These are phyloP conservation scores for Eruca vesicaria DNA, from an alignment of 441 rosid genomes.

Conservation along the genomic window DNA sequence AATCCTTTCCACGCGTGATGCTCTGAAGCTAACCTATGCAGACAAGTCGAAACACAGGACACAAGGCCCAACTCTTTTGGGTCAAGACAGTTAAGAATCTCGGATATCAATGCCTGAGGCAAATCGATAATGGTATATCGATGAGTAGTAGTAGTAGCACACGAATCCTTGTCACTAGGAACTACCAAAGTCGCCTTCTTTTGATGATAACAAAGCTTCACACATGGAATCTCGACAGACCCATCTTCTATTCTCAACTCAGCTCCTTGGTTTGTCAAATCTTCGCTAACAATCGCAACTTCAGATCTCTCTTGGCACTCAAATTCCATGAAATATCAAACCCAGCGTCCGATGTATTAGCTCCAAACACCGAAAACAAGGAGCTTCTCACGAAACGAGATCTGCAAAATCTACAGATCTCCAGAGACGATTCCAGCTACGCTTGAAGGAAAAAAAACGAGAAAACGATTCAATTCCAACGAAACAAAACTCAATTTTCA, in stretches of 20 bases:
- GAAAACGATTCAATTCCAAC: background rate
- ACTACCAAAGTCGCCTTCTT: slow-evolving; percentile 42
- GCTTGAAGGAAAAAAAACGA: background rate
- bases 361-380: slow-evolving; percentile 3
- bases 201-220: slow-evolving; percentile 12
- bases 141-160: slow-evolving; percentile 24
- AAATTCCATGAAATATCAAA: slow-evolving; percentile 62
- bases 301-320: slow-evolving; percentile 52
- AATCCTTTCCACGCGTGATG: slow-evolving; percentile 87
- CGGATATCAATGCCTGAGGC: slow-evolving; percentile 76
- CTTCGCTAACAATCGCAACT: slow-evolving; percentile 32
- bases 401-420: slow-evolving; percentile 13
- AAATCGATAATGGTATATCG: slow-evolving; percentile 65
- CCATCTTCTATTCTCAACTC: slow-evolving; percentile 25
- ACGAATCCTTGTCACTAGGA: slow-evolving; percentile 32
- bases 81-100: slow-evolving; percentile 72
- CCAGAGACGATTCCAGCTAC: slow-evolving; percentile 23
- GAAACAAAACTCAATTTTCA: background rate
- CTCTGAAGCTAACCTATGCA: slow-evolving; percentile 70
- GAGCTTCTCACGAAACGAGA: slow-evolving; percentile 21
- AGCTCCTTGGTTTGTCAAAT: slow-evolving; percentile 11
- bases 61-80: slow-evolving; percentile 86
- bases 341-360: background rate
- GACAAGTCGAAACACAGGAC: slow-evolving; percentile 71
- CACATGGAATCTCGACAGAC: slow-evolving; percentile 34